These are phyloP conservation scores for Zoysia pacifica DNA, from an alignment of 176 grass and related monocot species.

Conservation along the genomic window DNA sequence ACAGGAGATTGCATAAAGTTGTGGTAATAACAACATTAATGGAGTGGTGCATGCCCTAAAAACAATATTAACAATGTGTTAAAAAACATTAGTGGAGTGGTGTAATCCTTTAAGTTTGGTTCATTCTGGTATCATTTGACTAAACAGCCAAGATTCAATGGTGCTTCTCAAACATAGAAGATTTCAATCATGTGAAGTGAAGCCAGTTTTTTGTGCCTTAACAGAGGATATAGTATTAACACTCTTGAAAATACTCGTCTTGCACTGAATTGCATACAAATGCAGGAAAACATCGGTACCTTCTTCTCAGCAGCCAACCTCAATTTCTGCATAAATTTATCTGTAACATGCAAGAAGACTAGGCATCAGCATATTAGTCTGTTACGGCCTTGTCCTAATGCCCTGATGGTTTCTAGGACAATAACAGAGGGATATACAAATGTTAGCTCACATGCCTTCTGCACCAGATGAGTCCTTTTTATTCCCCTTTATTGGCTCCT, in stretches of 20 bases:
- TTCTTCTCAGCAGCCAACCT: conserved; percentile 77
- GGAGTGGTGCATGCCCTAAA: not conserved
- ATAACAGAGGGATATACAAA: not conserved
- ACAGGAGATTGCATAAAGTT: not conserved
- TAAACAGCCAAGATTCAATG: not conserved
- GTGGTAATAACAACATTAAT: not conserved
- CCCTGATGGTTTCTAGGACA: not conserved
- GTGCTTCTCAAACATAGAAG: not conserved
- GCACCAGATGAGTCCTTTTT: conserved; percentile 18
- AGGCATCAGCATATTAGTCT: conserved; percentile 23
- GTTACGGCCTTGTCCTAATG: not conserved
- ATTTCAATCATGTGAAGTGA: not conserved
- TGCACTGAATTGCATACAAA: not conserved
- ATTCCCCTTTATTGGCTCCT: conserved; percentile 33
- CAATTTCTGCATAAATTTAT: conserved; percentile 68
- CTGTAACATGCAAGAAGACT: conserved; percentile 48
- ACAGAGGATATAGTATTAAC: not conserved
- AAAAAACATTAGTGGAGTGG: not conserved
- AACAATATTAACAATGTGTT: not conserved
- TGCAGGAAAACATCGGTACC: conserved; percentile 30
- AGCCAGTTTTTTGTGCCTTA: not conserved
- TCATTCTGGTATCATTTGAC: not conserved
- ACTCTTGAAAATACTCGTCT: not conserved
- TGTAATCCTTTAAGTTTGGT: not conserved
- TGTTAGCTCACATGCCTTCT: conserved; percentile 47